phyloP scores from a whole-genome alignment of 2,329 filamentous ascomycete genomes.

The Trichophyton benhamiae region DNA sequence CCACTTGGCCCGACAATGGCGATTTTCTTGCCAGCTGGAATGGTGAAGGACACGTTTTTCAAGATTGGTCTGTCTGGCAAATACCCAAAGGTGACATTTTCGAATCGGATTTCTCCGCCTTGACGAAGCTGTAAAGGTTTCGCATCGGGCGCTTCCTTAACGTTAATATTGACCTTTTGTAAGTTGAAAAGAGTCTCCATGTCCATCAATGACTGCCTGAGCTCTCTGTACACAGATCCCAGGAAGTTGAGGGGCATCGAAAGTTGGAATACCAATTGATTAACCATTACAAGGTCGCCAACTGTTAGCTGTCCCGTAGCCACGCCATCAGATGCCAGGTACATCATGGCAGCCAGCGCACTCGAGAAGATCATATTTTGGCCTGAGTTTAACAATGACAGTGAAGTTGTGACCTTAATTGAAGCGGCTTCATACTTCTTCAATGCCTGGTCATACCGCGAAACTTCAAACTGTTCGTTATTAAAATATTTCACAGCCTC shows the following conservation, averaged over 20 bases:
- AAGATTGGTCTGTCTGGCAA: slow-evolving; percentile 76
- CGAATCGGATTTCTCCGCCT: slow-evolving; percentile 83
- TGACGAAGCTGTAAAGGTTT: slow-evolving; percentile 57
- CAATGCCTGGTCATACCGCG: slow-evolving; percentile 77
- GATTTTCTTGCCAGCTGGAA: slow-evolving; percentile 90
- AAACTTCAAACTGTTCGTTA: slow-evolving; percentile 90
- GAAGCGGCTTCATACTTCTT: slow-evolving; percentile 81
- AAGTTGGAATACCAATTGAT: slow-evolving; percentile 95
- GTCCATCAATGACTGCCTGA: slow-evolving; percentile 85
- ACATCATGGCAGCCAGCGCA: slow-evolving; percentile 95
- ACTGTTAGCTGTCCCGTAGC: slow-evolving; percentile 71
- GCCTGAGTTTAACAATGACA: slow-evolving; percentile 84
- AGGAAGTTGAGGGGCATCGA: slow-evolving; percentile 95
- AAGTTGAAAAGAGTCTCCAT: slow-evolving; percentile 98
- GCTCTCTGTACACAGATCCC: slow-evolving; percentile 92
- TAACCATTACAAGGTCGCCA: slow-evolving; percentile 95
- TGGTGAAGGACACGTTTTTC: slow-evolving; percentile 70
- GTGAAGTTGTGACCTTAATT: slow-evolving; percentile 90
- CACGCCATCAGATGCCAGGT: slow-evolving; percentile 81
- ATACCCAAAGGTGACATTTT: slow-evolving; percentile 93
- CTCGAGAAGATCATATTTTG: slow-evolving; percentile 96
- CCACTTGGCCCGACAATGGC: slow-evolving; percentile 91
- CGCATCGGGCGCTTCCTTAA: slow-evolving; percentile 65
- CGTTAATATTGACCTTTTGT: slow-evolving; percentile 85
- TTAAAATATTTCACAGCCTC: slow-evolving; percentile 99